Conservation (phyloP, 208 protist genomes). For the Wallacemonas sp. region DNA sequence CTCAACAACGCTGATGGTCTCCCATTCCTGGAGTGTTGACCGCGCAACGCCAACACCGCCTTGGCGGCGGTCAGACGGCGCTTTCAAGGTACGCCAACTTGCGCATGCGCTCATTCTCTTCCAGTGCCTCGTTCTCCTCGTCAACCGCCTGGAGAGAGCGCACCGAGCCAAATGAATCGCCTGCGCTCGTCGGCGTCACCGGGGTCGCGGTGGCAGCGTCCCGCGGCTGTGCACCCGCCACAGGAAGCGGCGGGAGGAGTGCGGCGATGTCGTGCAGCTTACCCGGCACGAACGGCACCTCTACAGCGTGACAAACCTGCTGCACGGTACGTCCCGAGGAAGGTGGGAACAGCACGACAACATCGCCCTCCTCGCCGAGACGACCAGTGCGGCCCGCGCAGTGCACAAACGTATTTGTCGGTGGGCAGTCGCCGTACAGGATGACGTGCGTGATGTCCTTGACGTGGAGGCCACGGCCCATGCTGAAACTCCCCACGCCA, state of each 20-base stretch:
- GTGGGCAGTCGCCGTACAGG: slow-evolving; percentile 65
- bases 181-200: no score
- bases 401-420: slow-evolving; percentile 74
- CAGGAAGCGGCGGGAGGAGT: slow-evolving; percentile 21
- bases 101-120: neutral
- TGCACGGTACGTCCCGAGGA: slow-evolving; percentile 66
- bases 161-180: slow-evolving; percentile 9
- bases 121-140: slow-evolving; percentile 10
- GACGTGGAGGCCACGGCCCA: slow-evolving; percentile 83
- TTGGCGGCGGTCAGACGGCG: neutral
- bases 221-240: neutral
- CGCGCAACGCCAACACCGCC: no score
- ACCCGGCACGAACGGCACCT: slow-evolving; percentile 64
- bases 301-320: slow-evolving; percentile 68
- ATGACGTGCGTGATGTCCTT: slow-evolving; percentile 82
- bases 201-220: neutral
- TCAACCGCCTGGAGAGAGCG: slow-evolving; percentile 4
- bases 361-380: slow-evolving; percentile 77
- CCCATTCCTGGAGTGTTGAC: no score
- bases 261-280: slow-evolving; percentile 56
- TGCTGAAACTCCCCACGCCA: slow-evolving; percentile 58
- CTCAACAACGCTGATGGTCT: no score
- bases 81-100: slow-evolving; percentile 10
- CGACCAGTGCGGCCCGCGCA: slow-evolving; percentile 86
- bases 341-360: slow-evolving; percentile 76